These are phyloP conservation scores for Penicillium soppii DNA, from an alignment of 495 filamentous ascomycete genomes.

Conservation along the genomic window DNA sequence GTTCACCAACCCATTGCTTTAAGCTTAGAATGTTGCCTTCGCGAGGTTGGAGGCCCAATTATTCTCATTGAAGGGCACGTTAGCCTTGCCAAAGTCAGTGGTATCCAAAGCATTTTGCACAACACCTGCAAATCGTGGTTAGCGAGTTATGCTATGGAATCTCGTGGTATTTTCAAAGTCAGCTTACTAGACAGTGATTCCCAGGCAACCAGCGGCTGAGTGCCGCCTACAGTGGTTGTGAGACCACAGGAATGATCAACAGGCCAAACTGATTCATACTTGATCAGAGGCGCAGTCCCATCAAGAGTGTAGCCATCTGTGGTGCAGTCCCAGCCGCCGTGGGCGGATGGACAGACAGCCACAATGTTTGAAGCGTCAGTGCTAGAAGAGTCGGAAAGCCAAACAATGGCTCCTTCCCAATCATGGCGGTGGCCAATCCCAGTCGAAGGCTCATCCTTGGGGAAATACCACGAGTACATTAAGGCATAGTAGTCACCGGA, in stretches of 20 bases:
- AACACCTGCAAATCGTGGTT: background rate
- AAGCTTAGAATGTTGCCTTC: slow-evolving; percentile 17
- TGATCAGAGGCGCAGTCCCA: slow-evolving; percentile 42
- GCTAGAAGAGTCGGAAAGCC: slow-evolving; percentile 34
- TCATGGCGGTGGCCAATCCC: slow-evolving; percentile 51
- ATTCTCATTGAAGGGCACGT: slow-evolving; percentile 22
- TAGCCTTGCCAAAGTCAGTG: slow-evolving; percentile 22
- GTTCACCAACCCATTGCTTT: background rate
- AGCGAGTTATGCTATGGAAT: background rate
- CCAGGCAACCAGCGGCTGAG: slow-evolving; percentile 55
- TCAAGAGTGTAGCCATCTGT: slow-evolving; percentile 37
- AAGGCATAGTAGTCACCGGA: slow-evolving; percentile 39
- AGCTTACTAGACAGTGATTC: slow-evolving; percentile 40
- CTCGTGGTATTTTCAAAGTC: background rate
- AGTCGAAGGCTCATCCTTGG: slow-evolving; percentile 43
- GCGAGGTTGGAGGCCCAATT: slow-evolving; percentile 16
- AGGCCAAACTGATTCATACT: slow-evolving; percentile 49
- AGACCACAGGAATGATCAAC: slow-evolving; percentile 48
- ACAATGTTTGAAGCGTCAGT: slow-evolving; percentile 43
- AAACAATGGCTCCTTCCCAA: slow-evolving; percentile 54
- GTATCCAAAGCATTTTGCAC: slow-evolving; percentile 21
- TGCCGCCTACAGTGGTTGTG: slow-evolving; percentile 44
- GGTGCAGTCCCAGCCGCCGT: slow-evolving; percentile 51
- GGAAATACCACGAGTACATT: slow-evolving; percentile 57
- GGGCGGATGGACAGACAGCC: slow-evolving; percentile 51